A percentile compares a stretch with the other conserved stretches of the same genome.
These are phyloP conservation scores for Begonia fuchsioides DNA, from an alignment of 306 rosid genomes.

Conservation along the genomic window DNA sequence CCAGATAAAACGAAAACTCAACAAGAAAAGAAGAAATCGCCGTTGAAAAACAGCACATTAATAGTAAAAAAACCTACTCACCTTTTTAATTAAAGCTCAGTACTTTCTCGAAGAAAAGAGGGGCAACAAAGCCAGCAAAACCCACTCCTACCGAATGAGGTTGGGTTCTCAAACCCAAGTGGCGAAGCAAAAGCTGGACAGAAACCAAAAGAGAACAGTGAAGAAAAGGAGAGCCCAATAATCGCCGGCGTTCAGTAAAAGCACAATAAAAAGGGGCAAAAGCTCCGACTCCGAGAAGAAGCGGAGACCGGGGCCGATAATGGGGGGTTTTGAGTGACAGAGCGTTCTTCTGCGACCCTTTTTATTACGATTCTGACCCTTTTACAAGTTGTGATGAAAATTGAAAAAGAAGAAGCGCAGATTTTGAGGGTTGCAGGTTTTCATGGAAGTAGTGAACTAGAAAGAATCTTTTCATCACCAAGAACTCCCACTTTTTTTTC, in stretches of 20 bases:
- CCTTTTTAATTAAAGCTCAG: not conserved
- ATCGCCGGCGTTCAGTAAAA: constrained; percentile 1
- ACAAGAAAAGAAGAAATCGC: no score
- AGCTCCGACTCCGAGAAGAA: constrained; percentile 4
- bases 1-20: not conserved
- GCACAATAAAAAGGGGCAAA: constrained; percentile 7
- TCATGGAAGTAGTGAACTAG: not conserved
- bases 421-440: not conserved
- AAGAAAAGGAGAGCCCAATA: constrained; percentile 1
- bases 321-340: constrained; percentile 5
- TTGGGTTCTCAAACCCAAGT: not conserved
- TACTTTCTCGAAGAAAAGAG: not conserved
- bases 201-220: not conserved
- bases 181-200: not conserved
- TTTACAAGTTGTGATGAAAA: not conserved
- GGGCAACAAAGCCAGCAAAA: not conserved
- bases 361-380: constrained; percentile 14
- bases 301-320: constrained; percentile 7
- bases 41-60: no score
- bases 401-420: no score
- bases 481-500: no score
- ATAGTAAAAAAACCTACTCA: not conserved
- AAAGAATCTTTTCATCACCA: not conserved
- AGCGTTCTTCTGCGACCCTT: not conserved
- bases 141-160: not conserved